phyloP scores from a whole-genome alignment of 208 protist species.

The Leishmania tarentolae region DNA sequence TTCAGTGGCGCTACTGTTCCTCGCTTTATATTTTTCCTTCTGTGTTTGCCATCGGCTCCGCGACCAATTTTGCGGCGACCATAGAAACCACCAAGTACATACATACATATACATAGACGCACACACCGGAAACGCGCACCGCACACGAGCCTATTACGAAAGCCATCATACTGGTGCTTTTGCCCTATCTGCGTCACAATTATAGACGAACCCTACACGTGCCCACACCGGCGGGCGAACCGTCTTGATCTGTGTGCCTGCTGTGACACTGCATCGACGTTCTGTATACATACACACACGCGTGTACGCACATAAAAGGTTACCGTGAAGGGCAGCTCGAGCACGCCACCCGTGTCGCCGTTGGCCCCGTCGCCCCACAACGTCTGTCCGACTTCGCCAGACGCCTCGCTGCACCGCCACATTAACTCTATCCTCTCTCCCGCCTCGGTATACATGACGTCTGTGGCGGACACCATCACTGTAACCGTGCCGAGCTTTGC shows the following conservation, averaged over 20 bases:
- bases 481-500: slow-evolving; percentile 18
- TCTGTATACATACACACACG: background rate
- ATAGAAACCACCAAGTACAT: background rate
- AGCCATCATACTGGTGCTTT: background rate
- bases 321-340: background rate
- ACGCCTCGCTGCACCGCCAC: background rate
- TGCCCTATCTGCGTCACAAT: background rate
- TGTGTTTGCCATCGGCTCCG: background rate
- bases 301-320: background rate
- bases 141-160: background rate
- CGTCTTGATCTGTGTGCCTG: background rate
- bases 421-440: background rate
- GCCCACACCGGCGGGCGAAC: background rate
- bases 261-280: background rate
- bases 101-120: background rate
- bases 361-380: background rate
- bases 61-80: background rate
- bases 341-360: background rate
- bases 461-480: background rate
- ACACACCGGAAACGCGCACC: background rate
- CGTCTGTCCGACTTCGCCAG: too few species aligned
- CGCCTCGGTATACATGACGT: background rate
- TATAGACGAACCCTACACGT: background rate
- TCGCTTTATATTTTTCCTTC: background rate
- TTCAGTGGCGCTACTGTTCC: background rate